Percentiles rank a stretch among this genome's conserved stretches.
Conservation (phyloP, 2,329 filamentous ascomycete species). For the Colletotrichum sublineola region DNA sequence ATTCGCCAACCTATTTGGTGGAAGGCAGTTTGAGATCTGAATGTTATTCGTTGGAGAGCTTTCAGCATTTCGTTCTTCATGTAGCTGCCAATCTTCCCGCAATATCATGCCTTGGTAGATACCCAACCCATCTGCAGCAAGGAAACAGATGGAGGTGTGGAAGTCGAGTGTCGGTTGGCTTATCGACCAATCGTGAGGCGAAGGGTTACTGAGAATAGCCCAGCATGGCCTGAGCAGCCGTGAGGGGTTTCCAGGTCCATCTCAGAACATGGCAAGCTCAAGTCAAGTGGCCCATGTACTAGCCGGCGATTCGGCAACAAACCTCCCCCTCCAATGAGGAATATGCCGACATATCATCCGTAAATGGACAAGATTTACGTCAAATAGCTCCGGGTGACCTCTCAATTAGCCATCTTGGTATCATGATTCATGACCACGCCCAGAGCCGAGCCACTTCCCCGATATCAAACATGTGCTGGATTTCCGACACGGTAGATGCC, state of each 20-base stretch:
- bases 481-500: background rate
- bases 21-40: background rate
- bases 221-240: background rate
- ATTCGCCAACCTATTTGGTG: background rate
- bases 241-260: too few relatives aligned
- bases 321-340: background rate
- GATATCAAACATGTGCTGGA: background rate
- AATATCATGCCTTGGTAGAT: background rate
- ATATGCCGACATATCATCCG: background rate
- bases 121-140: too few relatives aligned
- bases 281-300: background rate
- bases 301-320: background rate
- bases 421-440: background rate
- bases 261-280: background rate
- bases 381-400: background rate
- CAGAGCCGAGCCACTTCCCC: background rate
- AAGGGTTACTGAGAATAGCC: background rate
- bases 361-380: background rate
- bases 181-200: background rate
- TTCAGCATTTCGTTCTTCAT: background rate
- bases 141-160: background rate
- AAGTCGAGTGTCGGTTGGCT: too few relatives aligned
- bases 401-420: background rate
- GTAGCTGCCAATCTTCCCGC: too few relatives aligned
- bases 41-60: background rate